Evolutionary conservation across 768 basidiomycete species (phyloP), one percentile per base, ranked within the genome.

Genomic region (Mycena vitilis): DNA sequence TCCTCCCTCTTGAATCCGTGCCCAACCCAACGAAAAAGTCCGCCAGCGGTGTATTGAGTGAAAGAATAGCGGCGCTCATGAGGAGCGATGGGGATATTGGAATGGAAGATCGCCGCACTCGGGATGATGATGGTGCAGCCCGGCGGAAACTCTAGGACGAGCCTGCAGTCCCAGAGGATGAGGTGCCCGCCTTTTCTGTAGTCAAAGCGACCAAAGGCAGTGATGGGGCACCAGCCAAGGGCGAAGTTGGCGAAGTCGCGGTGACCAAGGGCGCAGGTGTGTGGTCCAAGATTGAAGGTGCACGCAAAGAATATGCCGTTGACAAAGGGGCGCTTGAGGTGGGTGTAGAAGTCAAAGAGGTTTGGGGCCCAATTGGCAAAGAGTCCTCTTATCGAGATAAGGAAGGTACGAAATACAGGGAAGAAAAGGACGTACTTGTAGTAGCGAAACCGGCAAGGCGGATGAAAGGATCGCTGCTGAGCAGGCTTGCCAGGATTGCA

Each of bases 381-480:
- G 3, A 62, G 18, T 7, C 60, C 60, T 62, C n/a, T n/a, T n/a
- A n/a, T n/a, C n/a, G 38, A 13, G 13, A 25, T 2, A 60, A n/a
- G 15, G 10, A 60, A 52, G 30, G 6, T 34, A 20, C 34, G 20
- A 16, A 4, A 40, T 9, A 36, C 9, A 18, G 37, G n/a, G n/a
- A 12, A 25, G 22, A 40, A 45, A 38, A 25, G 1, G 7, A 30
- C 30, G 2, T 2, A 52, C 60, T 40, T 1, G 77, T 73, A 0
- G 72, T 68, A 0, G n/a, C n/a, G n/a, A 55, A 38, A 20, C 76
- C 74, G 0, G 73, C 65, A 2, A 55, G 23, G 2, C 53, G n/a
- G 10, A 48, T 63, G 36, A 56, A 63, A 1, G 54, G 42, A 4
- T 15, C 18, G 20, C 34, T 63, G 45, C 44, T 55, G 18, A 63